Conservation (phyloP, 495 filamentous ascomycete genomes). For the Penicillium verhagenii region DNA sequence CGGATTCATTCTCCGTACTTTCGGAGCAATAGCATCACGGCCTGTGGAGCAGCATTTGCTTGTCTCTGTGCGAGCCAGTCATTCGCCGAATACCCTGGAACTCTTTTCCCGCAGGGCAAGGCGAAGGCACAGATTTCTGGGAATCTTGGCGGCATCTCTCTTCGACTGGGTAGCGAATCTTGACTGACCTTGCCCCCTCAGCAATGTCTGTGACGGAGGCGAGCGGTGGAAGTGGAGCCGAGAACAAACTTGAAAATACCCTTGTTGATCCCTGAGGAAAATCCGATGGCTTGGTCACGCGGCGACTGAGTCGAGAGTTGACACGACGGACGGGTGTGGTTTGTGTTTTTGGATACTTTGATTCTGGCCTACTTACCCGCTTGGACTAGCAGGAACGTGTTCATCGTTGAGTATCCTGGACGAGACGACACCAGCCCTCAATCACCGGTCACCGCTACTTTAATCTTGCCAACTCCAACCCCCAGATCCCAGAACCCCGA, state of each 20-base stretch:
- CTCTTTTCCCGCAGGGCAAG: not conserved
- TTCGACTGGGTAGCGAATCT: not conserved
- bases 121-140: not conserved
- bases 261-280: not conserved
- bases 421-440: no score
- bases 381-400: not conserved
- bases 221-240: not conserved
- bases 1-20: constrained; percentile 19
- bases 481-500: not conserved
- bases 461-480: not conserved
- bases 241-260: not conserved
- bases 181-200: not conserved
- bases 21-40: constrained; percentile 12
- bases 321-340: not conserved
- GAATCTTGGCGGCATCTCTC: not conserved
- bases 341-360: not conserved
- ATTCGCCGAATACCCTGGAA: not conserved
- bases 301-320: not conserved
- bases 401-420: not conserved
- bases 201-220: not conserved
- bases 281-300: not conserved
- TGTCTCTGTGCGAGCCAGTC: not conserved
- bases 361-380: not conserved
- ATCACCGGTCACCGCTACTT: not conserved
- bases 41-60: not conserved